Evolutionary conservation across 257 asterid genomes (phyloP).

Genomic region (Solanum megistacrolobum): DNA sequence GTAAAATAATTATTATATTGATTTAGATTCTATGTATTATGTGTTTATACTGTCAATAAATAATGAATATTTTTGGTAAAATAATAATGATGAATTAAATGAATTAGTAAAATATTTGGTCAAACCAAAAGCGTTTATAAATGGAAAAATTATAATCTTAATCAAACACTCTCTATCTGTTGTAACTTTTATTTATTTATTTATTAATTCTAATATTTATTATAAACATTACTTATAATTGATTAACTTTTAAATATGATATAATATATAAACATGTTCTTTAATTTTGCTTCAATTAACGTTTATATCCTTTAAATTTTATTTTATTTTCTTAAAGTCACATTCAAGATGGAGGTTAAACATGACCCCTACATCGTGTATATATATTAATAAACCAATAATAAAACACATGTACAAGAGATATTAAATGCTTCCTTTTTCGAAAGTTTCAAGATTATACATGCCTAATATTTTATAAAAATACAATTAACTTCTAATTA

Average conservation of each 20-base stretch:
- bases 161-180: neutral
- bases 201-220: neutral
- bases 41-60: neutral
- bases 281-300: neutral
- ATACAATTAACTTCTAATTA: neutral
- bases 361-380: neutral
- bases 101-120: neutral
- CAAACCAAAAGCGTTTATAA: neutral
- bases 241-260: neutral
- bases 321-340: neutral
- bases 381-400: neutral
- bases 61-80: neutral
- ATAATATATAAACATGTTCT: neutral
- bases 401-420: neutral
- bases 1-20: neutral
- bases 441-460: neutral
- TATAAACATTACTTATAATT: neutral
- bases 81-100: neutral
- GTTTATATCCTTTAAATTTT: too few species aligned
- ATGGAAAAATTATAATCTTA: neutral
- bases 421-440: neutral
- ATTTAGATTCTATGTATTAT: neutral
- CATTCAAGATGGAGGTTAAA: neutral
- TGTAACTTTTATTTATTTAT: neutral
- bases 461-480: neutral